A percentile compares a stretch with the other conserved stretches of the same genome.
Conservation (phyloP, 225 moss, liverwort and hornwort genomes). For the Sphagnum contortum region DNA sequence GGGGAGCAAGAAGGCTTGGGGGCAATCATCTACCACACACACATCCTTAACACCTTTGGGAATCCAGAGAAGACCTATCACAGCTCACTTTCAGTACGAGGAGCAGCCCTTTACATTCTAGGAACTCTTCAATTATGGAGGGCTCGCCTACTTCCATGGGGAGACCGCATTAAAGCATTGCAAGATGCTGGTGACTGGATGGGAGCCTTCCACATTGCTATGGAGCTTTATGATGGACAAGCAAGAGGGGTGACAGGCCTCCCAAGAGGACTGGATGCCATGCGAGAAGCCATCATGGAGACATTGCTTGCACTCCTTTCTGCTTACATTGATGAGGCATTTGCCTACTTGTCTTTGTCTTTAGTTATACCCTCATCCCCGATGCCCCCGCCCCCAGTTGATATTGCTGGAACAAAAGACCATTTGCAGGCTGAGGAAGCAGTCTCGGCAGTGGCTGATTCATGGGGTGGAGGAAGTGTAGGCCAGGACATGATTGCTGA, state of each 20-base stretch:
- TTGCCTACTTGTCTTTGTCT: constrained; percentile 87
- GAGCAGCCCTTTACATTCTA: constrained; percentile 87
- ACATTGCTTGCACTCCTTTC: constrained; percentile 83
- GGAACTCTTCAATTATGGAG: constrained; percentile 85
- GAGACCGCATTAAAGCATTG: constrained; percentile 86
- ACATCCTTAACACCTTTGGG: constrained; percentile 76
- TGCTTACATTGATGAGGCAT: constrained; percentile 92
- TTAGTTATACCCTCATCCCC: constrained; percentile 29
- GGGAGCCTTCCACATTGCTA: constrained; percentile 97
- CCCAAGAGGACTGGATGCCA: constrained; percentile 91
- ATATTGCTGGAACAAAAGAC: constrained; percentile 9
- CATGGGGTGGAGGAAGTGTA: constrained; percentile 29
- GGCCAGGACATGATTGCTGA: constrained; percentile 53
- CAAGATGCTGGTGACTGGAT: constrained; percentile 99
- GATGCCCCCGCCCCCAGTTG: constrained; percentile 4
- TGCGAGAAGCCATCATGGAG: constrained; percentile 92
- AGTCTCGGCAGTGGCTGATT: constrained; percentile 17
- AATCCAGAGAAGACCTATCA: constrained; percentile 95
- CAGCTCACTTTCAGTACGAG: constrained; percentile 86
- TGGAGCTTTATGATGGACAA: constrained; percentile 98
- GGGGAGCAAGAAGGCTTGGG: constrained; percentile 69
- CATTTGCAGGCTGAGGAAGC: constrained; percentile 7
- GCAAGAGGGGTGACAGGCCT: constrained; percentile 97
- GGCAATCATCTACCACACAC: constrained; percentile 78
- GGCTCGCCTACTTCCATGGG: constrained; percentile 95